Evolutionary conservation across 495 filamentous ascomycete species (phyloP).

Genomic region (Penicillium mononematosum): DNA sequence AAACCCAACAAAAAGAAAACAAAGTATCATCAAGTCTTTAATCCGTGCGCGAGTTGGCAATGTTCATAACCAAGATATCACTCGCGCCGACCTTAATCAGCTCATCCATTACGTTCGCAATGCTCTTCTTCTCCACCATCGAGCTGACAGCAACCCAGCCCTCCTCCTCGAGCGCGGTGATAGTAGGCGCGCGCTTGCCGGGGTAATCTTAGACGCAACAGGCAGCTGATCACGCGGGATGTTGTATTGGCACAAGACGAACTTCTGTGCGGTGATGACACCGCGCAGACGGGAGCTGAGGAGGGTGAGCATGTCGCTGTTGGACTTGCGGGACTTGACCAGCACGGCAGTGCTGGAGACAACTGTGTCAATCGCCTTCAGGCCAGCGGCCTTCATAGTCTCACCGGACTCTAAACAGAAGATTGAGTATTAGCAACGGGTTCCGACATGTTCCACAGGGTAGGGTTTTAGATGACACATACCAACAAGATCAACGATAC

Average conservation of each 20-base stretch:
- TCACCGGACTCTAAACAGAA: slow-evolving; percentile 80
- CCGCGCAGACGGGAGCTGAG: slow-evolving; percentile 82
- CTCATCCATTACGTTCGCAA: slow-evolving; percentile 90
- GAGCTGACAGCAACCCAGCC: slow-evolving; percentile 90
- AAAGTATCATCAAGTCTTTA: slow-evolving; percentile 23
- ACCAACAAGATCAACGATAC: slow-evolving; percentile 98
- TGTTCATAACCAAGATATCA: slow-evolving; percentile 84
- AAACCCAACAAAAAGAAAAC: slow-evolving; percentile 12
- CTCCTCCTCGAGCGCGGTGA: slow-evolving; percentile 81
- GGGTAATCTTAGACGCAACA: slow-evolving; percentile 74
- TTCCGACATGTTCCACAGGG: background rate
- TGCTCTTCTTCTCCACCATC: slow-evolving; percentile 90
- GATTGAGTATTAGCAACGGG: background rate
- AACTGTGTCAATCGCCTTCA: slow-evolving; percentile 94
- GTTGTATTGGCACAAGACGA: slow-evolving; percentile 96
- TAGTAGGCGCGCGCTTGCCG: slow-evolving; percentile 89
- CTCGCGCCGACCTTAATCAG: slow-evolving; percentile 74
- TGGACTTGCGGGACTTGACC: slow-evolving; percentile 87
- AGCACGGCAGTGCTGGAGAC: slow-evolving; percentile 81
- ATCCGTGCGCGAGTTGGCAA: slow-evolving; percentile 76
- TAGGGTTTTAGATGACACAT: slow-evolving; percentile 2
- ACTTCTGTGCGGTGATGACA: slow-evolving; percentile 94
- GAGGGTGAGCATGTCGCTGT: slow-evolving; percentile 74
- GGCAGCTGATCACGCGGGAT: slow-evolving; percentile 66
- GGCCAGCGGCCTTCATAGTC: slow-evolving; percentile 96